Evolutionary conservation across 768 basidiomycete genomes (phyloP).

Genomic region (Lactarius trivialis): DNA sequence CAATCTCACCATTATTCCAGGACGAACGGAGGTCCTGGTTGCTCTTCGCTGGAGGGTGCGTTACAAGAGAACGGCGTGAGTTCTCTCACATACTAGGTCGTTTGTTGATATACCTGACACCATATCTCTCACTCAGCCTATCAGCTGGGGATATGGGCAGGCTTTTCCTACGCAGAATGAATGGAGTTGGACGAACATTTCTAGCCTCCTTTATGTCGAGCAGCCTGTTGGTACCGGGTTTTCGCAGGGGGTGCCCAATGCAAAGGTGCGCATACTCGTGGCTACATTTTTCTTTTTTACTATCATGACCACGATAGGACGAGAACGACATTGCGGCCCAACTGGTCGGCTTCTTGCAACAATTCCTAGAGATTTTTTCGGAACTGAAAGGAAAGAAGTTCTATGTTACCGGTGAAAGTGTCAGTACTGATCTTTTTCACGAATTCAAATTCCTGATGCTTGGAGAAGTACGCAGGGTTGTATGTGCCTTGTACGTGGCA

Average conservation of each 20-base stretch:
- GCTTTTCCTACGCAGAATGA: constrained; percentile 59
- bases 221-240: constrained; percentile 79
- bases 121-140: constrained; percentile 42
- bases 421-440: constrained; percentile 32
- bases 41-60: constrained; percentile 66
- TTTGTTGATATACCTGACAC: not conserved
- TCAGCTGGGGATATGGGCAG: constrained; percentile 59
- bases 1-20: constrained; percentile 29
- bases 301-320: constrained; percentile 28
- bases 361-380: constrained; percentile 68
- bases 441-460: not conserved
- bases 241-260: constrained; percentile 61
- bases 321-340: constrained; percentile 54
- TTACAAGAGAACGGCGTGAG: constrained; percentile 74
- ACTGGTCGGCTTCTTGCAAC: constrained; percentile 57
- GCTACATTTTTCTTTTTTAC: not conserved
- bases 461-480: constrained; percentile 61
- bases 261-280: constrained; percentile 28
- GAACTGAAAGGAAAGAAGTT: constrained; percentile 70
- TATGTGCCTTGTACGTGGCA: constrained; percentile 53
- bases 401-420: constrained; percentile 70
- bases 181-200: constrained; percentile 75
- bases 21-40: constrained; percentile 81
- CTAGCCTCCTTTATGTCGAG: constrained; percentile 68
- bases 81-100: constrained; percentile 20